Evolutionary conservation across 495 filamentous ascomycete genomes (phyloP), one percentile per base, ranked within the genome.

Genomic region (Aspergillus indologenus): DNA sequence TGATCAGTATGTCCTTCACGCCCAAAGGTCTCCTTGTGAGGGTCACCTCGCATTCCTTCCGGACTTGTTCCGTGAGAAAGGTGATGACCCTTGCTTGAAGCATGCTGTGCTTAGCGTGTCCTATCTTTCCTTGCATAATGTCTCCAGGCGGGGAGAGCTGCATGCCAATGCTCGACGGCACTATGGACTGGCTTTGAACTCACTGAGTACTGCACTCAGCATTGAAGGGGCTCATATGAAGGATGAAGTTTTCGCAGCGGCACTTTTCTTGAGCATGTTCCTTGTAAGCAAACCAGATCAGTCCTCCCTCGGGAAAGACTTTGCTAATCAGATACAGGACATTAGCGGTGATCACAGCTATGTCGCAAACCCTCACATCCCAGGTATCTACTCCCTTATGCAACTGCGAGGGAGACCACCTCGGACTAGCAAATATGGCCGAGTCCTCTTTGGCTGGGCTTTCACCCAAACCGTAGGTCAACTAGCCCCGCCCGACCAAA

Each of bases 11-110:
- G 53, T 55, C 9, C 20, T 55, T 7, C 22, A 26, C 9, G 40
- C 23, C 42, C 53, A 56, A 2, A 9, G 22, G 17, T 56, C 53
- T 2, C 53, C 53, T 4, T 56, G 53, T 15, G 34, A 45, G 18
- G 56, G 56, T 0, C 56, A 47, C n/a, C 22, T 58, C 3, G 46
- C 26, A 9, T 58, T 52, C 21, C 24, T 58, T n/a, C 56, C 56
- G 1, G 46, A 58, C 4, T 31, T 58, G 5, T 53, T 45, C 26
- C 47, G 19, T 7, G 56, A 58, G 44, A 45, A 24, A 23, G 40
- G 45, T 2, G 20, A 29, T 26, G 49, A 53, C 3, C 31, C 47
- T 3, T 43, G 48, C 26, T 40, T 58, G 14, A 21, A 26, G 34
- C 19, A 58, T 58, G 56, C 56, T 11, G 29, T 58, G 0, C 56